phyloP scores from a whole-genome alignment of 257 asterid genomes.

The Solanum pennellii region DNA sequence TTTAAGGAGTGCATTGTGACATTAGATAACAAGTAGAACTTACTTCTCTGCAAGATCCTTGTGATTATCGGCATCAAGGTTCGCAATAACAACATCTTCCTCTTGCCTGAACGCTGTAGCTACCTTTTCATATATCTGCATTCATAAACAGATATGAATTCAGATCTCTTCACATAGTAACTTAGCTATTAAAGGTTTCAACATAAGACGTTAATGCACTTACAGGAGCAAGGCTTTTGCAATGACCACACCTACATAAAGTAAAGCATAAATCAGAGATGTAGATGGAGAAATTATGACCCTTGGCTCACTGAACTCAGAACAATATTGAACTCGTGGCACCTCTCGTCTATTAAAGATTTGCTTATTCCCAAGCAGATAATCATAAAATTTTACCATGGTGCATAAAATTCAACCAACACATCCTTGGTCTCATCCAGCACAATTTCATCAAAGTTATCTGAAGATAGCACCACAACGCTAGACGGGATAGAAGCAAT shows the following conservation, averaged over 20 bases:
- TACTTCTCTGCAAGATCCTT: conserved; percentile 80
- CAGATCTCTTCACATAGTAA: not conserved
- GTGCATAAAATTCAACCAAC: conserved; percentile 91
- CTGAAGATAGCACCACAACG: conserved; percentile 64
- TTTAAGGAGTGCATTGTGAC: not conserved
- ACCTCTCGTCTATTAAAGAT: not conserved
- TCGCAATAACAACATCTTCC: conserved; percentile 78
- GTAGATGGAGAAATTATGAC: not conserved
- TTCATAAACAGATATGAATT: conserved; percentile 1
- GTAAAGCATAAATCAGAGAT: conserved; percentile 12
- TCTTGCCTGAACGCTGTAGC: conserved; percentile 73
- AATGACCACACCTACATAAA: conserved; percentile 88
- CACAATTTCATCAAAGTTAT: conserved; percentile 68
- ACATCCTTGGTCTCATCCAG: conserved; percentile 74
- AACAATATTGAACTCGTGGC: not conserved
- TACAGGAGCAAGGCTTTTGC: conserved; percentile 94
- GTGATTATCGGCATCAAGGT: conserved; percentile 75
- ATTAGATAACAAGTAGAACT: conserved; percentile 10
- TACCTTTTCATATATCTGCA: conserved; percentile 75
- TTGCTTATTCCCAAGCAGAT: not conserved
- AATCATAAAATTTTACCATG: conserved; percentile 47
- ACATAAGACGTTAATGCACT: conserved; percentile 23
- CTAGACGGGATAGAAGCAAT: conserved; percentile 60
- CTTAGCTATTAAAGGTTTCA: conserved; percentile 1
- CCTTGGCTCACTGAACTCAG: not conserved